Conservation (phyloP, 805 yeast genomes). For the Metschnikowia koreensis region DNA sequence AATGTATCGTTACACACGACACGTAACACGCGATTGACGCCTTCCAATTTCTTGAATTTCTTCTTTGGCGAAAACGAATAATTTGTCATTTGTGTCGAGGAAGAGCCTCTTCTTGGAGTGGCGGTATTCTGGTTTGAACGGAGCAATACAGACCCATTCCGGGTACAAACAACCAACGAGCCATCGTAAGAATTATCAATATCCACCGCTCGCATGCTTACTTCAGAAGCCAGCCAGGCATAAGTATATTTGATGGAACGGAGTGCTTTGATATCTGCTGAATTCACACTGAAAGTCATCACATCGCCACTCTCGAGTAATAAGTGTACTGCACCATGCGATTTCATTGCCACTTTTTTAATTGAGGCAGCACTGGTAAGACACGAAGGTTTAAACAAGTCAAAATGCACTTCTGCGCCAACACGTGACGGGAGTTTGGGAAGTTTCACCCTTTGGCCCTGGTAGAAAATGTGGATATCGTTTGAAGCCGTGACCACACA, state of each 20-base stretch:
- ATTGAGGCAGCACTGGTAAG: conserved; percentile 42
- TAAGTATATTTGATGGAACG: conserved; percentile 45
- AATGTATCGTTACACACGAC: conserved; percentile 69
- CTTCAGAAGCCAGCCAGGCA: conserved; percentile 64
- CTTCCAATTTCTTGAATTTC: conserved; percentile 55
- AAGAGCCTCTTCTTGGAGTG: conserved; percentile 29
- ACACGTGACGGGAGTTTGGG: conserved; percentile 39
- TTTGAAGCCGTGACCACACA: conserved; percentile 56
- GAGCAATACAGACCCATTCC: conserved; percentile 65
- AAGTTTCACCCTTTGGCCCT: conserved; percentile 53
- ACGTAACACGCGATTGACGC: conserved; percentile 53
- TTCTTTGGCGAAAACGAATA: conserved; percentile 22
- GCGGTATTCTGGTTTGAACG: conserved; percentile 22
- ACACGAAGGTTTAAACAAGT: conserved; percentile 51
- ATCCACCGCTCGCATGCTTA: conserved; percentile 59
- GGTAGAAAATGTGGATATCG: conserved; percentile 61
- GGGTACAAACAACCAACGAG: conserved; percentile 62
- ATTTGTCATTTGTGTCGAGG: conserved; percentile 26
- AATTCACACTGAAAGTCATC: conserved; percentile 33
- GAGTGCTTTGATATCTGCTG: conserved; percentile 25
- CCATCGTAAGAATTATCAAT: conserved; percentile 70
- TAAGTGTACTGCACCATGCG: conserved; percentile 45
- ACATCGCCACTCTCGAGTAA: conserved; percentile 62
- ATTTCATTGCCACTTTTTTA: conserved; percentile 32
- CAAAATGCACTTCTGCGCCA: conserved; percentile 45